Base-by-base conservation (phyloP, 495 filamentous ascomycete species). In the Aspergillus homomorphus region DNA sequence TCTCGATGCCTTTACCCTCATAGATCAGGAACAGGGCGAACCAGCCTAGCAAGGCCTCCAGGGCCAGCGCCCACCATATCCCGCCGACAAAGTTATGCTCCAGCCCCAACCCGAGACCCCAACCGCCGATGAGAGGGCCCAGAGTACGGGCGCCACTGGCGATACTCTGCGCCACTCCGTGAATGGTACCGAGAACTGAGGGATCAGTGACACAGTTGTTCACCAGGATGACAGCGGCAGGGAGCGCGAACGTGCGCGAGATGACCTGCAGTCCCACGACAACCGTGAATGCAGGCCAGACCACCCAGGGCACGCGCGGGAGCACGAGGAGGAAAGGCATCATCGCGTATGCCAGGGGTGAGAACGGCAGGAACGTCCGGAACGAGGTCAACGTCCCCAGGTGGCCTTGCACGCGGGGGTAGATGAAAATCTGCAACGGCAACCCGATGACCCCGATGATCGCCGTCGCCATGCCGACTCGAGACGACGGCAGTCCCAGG, bases 381-480 rank as follows among this genome's bases (percentile, higher is more conserved):
- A 88, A 87, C 9, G 81, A 82, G 1, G 71, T 75, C 5, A 87
- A 71, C 0, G 87, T 87, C 20, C 89, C 88, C 0, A 91, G 73
- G 3, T 77, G 75, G 18, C 73, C 70, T 45, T 84, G 81, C 21
- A 90, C 64, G 1, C 71, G 71, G 1, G 88, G 87, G 68, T 91
- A 92, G 54, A 92, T 63, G 54, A 88, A 80, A 4, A 90, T 78
- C 65, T 91, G 88, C 1, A 90, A 66, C 15, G 84, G 72, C 21
- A 92, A 84, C 8, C 88, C 87, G 43, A 87, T 80, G 59, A 87
- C 64, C 4, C 88, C 89, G 33, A 89, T 85, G n/a, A 84, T 74
- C 0, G 86, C 84, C 2, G 90, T 84, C 44, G 86, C 87, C 43
- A 87, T 62, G 19, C 89, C 89, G 56, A 92, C 87, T 1, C 79